A percentile compares a stretch with the other conserved stretches of the same genome.
These are phyloP conservation scores for Eucalyptus camaldulensis DNA, from an alignment of 345 rosid genomes.

Conservation along the genomic window DNA sequence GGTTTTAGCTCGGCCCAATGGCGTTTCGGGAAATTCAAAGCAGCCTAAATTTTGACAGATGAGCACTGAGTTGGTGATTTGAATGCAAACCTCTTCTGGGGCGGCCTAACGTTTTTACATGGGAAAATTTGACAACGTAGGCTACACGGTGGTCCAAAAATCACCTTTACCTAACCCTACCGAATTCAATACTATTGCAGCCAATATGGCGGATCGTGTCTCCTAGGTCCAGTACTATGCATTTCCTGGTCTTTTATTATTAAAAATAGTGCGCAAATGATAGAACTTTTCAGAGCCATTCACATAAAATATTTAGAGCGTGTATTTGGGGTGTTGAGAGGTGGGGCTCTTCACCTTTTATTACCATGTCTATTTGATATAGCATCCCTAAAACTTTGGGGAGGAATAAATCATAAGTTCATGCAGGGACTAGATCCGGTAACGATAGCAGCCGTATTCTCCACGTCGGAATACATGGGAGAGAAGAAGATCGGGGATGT, in stretches of 20 bases:
- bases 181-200: conserved; percentile 12
- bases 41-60: not conserved
- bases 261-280: not conserved
- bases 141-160: not conserved
- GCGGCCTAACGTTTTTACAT: not conserved
- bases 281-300: not conserved
- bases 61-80: not conserved
- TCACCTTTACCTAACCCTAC: not conserved
- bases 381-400: not conserved
- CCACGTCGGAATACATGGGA: conserved; percentile 72
- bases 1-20: not conserved
- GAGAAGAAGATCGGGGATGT: conserved; percentile 53
- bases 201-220: conserved; percentile 22
- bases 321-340: not conserved
- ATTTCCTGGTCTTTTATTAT: not conserved
- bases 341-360: not conserved
- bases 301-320: no score
- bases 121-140: not conserved
- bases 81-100: not conserved
- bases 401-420: not conserved
- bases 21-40: not conserved
- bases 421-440: conserved; percentile 86
- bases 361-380: not conserved
- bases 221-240: not conserved
- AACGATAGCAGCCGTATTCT: conserved; percentile 70